Evolutionary conservation across 2,329 filamentous ascomycete species (phyloP).

Genomic region (Fusarium burgessii): DNA sequence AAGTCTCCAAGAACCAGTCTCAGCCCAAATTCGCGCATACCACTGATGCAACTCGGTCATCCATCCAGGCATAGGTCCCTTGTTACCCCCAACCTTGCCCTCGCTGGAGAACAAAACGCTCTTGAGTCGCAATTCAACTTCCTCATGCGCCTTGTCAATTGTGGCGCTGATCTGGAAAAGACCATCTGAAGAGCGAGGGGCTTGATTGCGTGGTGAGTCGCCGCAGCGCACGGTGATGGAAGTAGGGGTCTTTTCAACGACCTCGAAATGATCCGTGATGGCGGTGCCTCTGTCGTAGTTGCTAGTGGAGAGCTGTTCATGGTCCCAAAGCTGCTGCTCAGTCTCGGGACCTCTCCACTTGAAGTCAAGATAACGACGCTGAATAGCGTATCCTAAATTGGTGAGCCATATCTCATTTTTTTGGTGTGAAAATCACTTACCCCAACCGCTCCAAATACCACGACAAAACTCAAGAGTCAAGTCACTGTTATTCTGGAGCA

Average conservation of each 20-base stretch:
- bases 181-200: conserved; percentile 70
- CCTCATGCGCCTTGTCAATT: conserved; percentile 68
- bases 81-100: conserved; percentile 50
- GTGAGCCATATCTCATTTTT: conserved; percentile 1
- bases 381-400: conserved; percentile 64
- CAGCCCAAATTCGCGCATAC: conserved; percentile 57
- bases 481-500: conserved; percentile 69
- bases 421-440: conserved; percentile 52
- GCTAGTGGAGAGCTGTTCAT: conserved; percentile 64
- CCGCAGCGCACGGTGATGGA: conserved; percentile 74
- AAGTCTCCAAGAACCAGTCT: conserved; percentile 55
- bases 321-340: conserved; percentile 73
- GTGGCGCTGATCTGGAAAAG: conserved; percentile 74
- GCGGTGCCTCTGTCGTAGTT: conserved; percentile 72
- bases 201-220: conserved; percentile 69
- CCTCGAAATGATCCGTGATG: conserved; percentile 79
- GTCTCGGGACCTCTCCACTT: conserved; percentile 70
- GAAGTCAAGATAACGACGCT: conserved; percentile 68
- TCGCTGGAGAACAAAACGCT: conserved; percentile 68
- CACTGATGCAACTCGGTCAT: conserved; percentile 53
- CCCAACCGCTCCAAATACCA: conserved; percentile 74
- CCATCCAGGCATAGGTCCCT: conserved; percentile 48
- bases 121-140: conserved; percentile 74
- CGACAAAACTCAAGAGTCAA: conserved; percentile 75
- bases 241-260: conserved; percentile 71